These are phyloP conservation scores for Phanerodontia chrysosporium DNA, from an alignment of 768 basidiomycete species.

Conservation along the genomic window DNA sequence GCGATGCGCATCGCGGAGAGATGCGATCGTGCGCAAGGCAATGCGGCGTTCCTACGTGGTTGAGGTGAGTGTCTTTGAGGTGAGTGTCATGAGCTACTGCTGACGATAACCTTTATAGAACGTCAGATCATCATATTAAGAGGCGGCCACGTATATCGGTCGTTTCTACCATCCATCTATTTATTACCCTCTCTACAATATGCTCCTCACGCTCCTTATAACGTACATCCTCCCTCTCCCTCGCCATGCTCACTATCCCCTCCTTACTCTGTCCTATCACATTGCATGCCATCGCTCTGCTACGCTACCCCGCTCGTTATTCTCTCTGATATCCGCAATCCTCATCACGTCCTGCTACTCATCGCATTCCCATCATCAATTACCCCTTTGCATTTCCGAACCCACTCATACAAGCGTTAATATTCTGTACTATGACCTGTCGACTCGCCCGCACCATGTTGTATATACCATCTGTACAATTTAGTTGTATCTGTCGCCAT, in stretches of 20 bases:
- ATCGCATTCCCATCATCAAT: neutral
- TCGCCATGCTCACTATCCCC: neutral
- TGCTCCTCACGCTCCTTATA: neutral
- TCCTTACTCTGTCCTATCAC: neutral
- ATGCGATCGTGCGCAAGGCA: constrained; percentile 59
- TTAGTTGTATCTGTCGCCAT: neutral
- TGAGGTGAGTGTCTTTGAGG: neutral
- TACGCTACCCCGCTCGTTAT: neutral
- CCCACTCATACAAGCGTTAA: neutral
- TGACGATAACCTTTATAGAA: too few species aligned
- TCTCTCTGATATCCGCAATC: too few species aligned
- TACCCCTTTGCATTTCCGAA: neutral
- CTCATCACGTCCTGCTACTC: neutral
- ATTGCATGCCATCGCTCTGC: neutral
- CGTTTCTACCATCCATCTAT: neutral
- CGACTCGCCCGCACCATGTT: neutral
- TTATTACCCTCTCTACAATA: neutral
- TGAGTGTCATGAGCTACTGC: neutral
- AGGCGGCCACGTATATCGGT: neutral
- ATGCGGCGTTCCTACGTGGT: constrained; percentile 38
- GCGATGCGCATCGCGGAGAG: constrained; percentile 54
- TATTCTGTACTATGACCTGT: neutral
- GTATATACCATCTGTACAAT: neutral
- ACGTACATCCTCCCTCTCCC: neutral
- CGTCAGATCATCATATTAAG: too few species aligned